A percentile compares a stretch with the other conserved stretches of the same genome.
These are phyloP conservation scores for Teratosphaeria gauchensis DNA, from an alignment of 2,329 filamentous ascomycete genomes.

Conservation along the genomic window DNA sequence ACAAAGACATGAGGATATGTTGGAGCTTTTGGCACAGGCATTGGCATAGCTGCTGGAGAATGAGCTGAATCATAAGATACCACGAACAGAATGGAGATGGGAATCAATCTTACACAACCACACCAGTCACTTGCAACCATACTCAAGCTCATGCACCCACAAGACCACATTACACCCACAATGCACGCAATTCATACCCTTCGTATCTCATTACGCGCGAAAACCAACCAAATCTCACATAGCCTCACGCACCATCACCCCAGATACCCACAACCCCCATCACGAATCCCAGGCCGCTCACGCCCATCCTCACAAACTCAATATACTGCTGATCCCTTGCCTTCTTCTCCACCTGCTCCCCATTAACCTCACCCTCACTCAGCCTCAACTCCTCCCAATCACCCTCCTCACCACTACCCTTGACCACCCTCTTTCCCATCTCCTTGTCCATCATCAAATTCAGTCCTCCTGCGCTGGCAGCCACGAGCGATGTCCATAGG, in stretches of 20 bases:
- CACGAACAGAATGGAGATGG: not conserved
- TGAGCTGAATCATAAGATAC: not conserved
- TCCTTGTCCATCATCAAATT: slow-evolving; percentile 23
- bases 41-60: not conserved
- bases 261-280: slow-evolving; percentile 41
- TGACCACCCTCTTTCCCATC: slow-evolving; percentile 13
- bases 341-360: slow-evolving; percentile 38
- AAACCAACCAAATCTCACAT: not conserved
- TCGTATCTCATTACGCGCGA: not conserved
- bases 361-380: slow-evolving; percentile 34
- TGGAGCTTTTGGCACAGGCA: not conserved
- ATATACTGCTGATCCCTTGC: slow-evolving; percentile 33
- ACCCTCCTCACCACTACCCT: slow-evolving; percentile 26
- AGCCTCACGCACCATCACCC: slow-evolving; percentile 33
- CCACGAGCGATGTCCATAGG: slow-evolving; percentile 68
- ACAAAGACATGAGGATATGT: not conserved
- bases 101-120: not conserved
- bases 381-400: not conserved
- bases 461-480: slow-evolving; percentile 36
- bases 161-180: not conserved
- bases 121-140: not conserved
- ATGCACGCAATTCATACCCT: not conserved
- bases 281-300: slow-evolving; percentile 36
- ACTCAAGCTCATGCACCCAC: not conserved
- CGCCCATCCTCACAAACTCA: slow-evolving; percentile 33